Evolutionary conservation across 208 protist species (phyloP).

Genomic region (Trypanosoma platydactyli): DNA sequence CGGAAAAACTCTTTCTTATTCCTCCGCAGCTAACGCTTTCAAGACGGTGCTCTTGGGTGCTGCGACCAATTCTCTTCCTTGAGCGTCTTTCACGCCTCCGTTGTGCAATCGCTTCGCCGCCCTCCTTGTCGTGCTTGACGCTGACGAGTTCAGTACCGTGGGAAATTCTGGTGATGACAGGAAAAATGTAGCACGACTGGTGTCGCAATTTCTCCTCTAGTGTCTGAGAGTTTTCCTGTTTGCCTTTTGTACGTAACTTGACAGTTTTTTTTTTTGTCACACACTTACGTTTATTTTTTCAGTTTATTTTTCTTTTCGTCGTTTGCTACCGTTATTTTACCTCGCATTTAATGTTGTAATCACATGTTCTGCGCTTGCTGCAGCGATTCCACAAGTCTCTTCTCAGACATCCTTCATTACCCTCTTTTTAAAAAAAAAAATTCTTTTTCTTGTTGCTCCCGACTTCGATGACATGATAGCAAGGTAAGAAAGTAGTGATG

Average conservation of each 20-base stretch:
- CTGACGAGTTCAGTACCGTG: slow-evolving; percentile 16
- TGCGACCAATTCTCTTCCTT: slow-evolving; percentile 24
- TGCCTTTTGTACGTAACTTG: not conserved
- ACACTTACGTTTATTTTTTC: not conserved
- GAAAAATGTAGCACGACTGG: not conserved
- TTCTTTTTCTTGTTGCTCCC: too few species aligned
- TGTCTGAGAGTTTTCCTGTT: slow-evolving; percentile 1
- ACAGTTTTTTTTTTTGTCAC: slow-evolving; percentile 1
- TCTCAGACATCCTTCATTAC: too few species aligned
- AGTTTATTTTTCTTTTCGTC: slow-evolving; percentile 8
- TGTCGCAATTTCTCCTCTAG: not conserved
- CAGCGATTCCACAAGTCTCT: too few species aligned
- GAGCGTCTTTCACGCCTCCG: slow-evolving; percentile 14
- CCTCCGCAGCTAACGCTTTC: not conserved
- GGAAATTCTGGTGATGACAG: not conserved
- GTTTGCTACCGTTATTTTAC: not conserved
- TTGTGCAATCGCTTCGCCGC: slow-evolving; percentile 16
- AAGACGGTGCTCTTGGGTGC: not conserved
- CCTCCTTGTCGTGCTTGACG: slow-evolving; percentile 1
- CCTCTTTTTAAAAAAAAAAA: too few species aligned
- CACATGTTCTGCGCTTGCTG: not conserved
- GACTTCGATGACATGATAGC: not conserved
- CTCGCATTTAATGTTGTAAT: not conserved
- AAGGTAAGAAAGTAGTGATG: not conserved
- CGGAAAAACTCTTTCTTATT: slow-evolving; percentile 18